Evolutionary conservation across 176 grass and related monocot species (phyloP).

Genomic region (Microstegium vimineum): DNA sequence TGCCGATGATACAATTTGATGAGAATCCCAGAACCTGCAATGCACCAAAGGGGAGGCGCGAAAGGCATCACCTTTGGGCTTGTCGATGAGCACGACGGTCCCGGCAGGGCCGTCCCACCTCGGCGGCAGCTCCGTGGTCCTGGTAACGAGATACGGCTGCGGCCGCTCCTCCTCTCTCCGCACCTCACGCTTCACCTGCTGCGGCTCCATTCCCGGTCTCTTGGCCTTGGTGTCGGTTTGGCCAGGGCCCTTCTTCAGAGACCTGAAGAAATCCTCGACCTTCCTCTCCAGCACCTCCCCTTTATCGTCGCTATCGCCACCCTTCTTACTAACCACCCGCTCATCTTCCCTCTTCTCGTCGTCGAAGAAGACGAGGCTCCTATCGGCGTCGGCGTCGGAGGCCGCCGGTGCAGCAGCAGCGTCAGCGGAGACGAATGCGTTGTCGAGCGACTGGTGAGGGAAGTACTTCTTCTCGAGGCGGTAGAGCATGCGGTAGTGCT

Average conservation of each 20-base stretch:
- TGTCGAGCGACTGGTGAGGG: conserved; percentile 88
- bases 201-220: neutral
- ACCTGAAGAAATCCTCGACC: conserved; percentile 92
- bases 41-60: neutral
- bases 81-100: conserved; percentile 84
- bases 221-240: neutral
- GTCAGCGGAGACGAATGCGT: conserved; percentile 63
- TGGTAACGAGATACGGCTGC: conserved; percentile 57
- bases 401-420: neutral
- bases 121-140: conserved; percentile 76
- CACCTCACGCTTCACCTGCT: conserved; percentile 18
- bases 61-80: conserved; percentile 69
- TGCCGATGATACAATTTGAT: neutral
- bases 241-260: conserved; percentile 59
- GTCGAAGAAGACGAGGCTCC: conserved; percentile 81
- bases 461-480: conserved; percentile 98
- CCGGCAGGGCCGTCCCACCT: conserved; percentile 76
- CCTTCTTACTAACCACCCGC: neutral
- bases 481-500: conserved; percentile 97
- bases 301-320: conserved; percentile 5
- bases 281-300: conserved; percentile 75
- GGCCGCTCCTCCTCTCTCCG: conserved; percentile 24
- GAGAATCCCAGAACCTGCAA: neutral
- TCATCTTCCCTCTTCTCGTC: conserved; percentile 24
- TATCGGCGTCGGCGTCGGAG: conserved; percentile 47